These are phyloP conservation scores for Phytophthora kernoviae DNA, from an alignment of 352 stramenopile species.

Conservation along the genomic window DNA sequence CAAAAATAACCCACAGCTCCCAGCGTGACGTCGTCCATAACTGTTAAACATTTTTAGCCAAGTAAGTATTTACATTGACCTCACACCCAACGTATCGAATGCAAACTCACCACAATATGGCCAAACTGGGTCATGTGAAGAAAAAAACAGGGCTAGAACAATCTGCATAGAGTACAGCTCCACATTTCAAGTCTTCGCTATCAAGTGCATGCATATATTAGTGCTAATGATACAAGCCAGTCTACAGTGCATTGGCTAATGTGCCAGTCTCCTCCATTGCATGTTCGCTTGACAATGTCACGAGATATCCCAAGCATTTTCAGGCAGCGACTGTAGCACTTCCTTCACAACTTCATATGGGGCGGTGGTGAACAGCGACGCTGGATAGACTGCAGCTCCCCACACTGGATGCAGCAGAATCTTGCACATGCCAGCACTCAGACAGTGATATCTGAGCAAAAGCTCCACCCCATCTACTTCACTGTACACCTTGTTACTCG, in stretches of 20 bases:
- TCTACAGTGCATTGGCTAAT: not conserved
- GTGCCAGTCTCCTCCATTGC: not conserved
- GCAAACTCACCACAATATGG: too few species aligned
- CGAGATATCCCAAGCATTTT: constrained; percentile 32
- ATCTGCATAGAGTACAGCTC: not conserved
- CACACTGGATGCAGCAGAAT: constrained; percentile 96
- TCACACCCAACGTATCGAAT: not conserved
- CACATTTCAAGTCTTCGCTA: not conserved
- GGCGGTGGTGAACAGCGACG: constrained; percentile 95
- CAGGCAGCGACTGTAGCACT: constrained; percentile 45
- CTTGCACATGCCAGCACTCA: constrained; percentile 95
- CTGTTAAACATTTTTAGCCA: constrained; percentile 22
- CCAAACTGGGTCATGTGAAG: too few species aligned
- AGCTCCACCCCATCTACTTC: constrained; percentile 96
- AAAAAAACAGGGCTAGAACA: too few species aligned
- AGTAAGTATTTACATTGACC: not conserved
- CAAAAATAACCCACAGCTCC: constrained; percentile 25
- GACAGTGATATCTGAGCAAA: constrained; percentile 80
- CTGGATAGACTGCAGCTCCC: constrained; percentile 95
- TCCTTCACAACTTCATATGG: constrained; percentile 82
- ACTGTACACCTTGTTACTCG: constrained; percentile 95
- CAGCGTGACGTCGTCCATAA: not conserved
- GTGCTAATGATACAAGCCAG: too few species aligned
- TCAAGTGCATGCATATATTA: not conserved
- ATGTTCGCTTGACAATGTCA: not conserved